Base-by-base conservation (phyloP, 139 green algal genomes). In the Asterochloris erici region DNA sequence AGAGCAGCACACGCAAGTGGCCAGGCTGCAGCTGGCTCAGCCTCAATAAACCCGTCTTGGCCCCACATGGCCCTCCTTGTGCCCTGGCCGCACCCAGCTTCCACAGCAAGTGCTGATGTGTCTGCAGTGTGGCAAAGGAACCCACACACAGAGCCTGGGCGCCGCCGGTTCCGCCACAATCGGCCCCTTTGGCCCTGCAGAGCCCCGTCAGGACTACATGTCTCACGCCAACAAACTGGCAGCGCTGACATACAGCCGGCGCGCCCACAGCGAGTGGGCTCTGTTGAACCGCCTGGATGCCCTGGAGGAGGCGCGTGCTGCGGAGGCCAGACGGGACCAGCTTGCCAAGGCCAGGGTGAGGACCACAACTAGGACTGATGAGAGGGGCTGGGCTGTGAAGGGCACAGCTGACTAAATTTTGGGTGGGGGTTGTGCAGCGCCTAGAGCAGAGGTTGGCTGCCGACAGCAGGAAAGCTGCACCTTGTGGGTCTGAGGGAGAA, bases 181-280 rank as follows among this genome's bases (percentile, higher is more conserved):
- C 1, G 60, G 68, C 6, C 14, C 38, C 16, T 83, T 68, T 70
- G 79, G 66, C 16, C 68, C 47, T 60, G 38, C 61, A 68, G 47
- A 71, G 21, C 66, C 47, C 27, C 68, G 78, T 47, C 66, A 68
- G 79, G 19, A 71, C 19, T 71, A 73, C 11, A 63, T 63, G 62
- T 74, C 71, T 11, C 71, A 78, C 47, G 29, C 66, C 17, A 79
- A 78, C 62, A 66, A 78, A 21, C 73, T 79, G 71, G 26, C 24
- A 64, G 17, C 47, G 61, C 13, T 70, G 61, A 68, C 64, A 54
- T 70, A 70, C 71, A 63, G 81, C 81, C 28, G 63, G 23, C 81
- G 81, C 10, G 71, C 73, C 28, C 63, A 79, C 62, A 84, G 81
- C 26, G 61, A 79, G 13, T 84, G 81, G 81, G 64, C 81, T 9